Conservation (phyloP, 2,329 filamentous ascomycete genomes). For the Graphiopsis chlorocephala region DNA sequence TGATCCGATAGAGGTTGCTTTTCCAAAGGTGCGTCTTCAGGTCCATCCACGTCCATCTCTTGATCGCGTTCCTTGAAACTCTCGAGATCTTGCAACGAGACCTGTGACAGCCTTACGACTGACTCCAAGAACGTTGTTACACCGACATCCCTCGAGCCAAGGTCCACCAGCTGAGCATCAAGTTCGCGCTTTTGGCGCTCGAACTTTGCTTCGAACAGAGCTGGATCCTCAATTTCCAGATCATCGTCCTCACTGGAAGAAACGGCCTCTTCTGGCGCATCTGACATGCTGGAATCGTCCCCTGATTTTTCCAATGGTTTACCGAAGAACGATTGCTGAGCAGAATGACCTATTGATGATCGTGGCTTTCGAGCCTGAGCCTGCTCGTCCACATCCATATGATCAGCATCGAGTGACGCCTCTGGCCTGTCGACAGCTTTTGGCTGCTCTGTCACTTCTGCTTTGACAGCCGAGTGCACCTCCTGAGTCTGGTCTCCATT, state of each 20-base stretch:
- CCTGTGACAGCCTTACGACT: constrained; percentile 40
- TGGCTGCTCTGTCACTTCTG: constrained; percentile 1
- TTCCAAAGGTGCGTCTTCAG: constrained; percentile 7
- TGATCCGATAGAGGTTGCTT: constrained; percentile 25
- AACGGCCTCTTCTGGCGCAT: constrained; percentile 26
- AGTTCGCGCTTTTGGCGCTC: constrained; percentile 45
- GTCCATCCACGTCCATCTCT: constrained; percentile 29
- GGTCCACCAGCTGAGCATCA: constrained; percentile 43
- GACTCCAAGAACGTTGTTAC: constrained; percentile 44
- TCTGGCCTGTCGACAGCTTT: not conserved
- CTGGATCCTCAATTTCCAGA: constrained; percentile 47
- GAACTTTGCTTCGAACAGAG: constrained; percentile 47
- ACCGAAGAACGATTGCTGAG: constrained; percentile 34
- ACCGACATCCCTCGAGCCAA: constrained; percentile 42
- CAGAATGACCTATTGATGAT: constrained; percentile 26
- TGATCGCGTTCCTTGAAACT: constrained; percentile 24
- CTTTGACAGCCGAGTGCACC: constrained; percentile 16
- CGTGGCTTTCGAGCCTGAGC: constrained; percentile 18
- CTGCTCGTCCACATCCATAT: constrained; percentile 28
- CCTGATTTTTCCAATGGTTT: constrained; percentile 23
- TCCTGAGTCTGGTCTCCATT: constrained; percentile 8
- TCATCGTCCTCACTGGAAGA: constrained; percentile 47
- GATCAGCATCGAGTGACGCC: constrained; percentile 14
- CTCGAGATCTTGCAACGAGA: constrained; percentile 35
- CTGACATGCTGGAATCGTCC: constrained; percentile 21